Conservation (phyloP, 2,329 filamentous ascomycete species). For the Leptographium procerum region DNA sequence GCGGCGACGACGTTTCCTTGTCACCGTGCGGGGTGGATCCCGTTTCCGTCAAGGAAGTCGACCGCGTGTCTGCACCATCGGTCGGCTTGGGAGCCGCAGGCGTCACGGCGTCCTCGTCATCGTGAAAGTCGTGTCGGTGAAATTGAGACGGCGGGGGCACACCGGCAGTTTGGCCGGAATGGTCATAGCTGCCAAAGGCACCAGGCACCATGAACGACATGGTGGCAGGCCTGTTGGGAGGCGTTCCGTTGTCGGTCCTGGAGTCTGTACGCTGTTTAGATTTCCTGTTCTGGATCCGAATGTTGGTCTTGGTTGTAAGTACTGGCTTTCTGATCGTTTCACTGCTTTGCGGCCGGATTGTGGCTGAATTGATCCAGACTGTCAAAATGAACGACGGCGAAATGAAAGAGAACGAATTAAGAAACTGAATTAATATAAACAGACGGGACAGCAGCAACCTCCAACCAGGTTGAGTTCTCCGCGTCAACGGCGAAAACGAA, state of each 20-base stretch:
- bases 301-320: neutral
- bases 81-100: conserved; percentile 4
- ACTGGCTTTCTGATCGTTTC: neutral
- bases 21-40: neutral
- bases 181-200: conserved; percentile 37
- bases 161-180: conserved; percentile 31
- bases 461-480: neutral
- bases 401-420: neutral
- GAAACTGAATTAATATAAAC: neutral
- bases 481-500: neutral
- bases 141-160: conserved; percentile 21
- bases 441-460: neutral
- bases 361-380: neutral
- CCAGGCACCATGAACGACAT: conserved; percentile 31
- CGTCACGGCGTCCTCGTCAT: conserved; percentile 14
- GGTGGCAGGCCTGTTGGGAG: neutral
- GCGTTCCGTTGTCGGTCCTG: neutral
- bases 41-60: conserved; percentile 26
- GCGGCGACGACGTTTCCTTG: conserved; percentile 2
- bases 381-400: neutral
- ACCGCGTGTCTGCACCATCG: conserved; percentile 21
- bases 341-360: too few species aligned
- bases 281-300: neutral
- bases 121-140: conserved; percentile 18
- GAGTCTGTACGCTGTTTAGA: neutral